phyloP scores from a whole-genome alignment of 495 filamentous ascomycete genomes.

The Lasiosphaeriaceae sp. region DNA sequence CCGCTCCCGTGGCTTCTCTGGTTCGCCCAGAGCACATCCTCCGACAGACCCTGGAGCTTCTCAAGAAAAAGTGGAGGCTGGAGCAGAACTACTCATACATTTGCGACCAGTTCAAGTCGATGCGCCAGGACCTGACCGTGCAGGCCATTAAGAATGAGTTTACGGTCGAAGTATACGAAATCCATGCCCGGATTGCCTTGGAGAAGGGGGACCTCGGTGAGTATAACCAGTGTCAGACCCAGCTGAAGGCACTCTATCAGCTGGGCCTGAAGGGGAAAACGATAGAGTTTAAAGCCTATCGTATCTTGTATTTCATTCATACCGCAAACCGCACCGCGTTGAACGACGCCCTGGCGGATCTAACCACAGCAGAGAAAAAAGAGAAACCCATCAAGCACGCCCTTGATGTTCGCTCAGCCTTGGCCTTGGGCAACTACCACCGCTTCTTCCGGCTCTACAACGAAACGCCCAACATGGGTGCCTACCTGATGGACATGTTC shows the following conservation, averaged over 20 bases:
- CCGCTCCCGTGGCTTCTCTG: constrained; percentile 76
- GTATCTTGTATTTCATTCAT: constrained; percentile 99
- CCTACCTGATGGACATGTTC: constrained; percentile 99
- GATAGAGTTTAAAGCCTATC: constrained; percentile 97
- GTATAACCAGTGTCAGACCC: constrained; percentile 99
- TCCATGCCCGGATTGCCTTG: constrained; percentile 93
- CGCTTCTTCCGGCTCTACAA: constrained; percentile 94
- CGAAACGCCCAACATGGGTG: constrained; percentile 94
- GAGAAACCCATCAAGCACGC: constrained; percentile 84
- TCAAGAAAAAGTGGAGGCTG: constrained; percentile 91
- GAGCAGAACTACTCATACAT: constrained; percentile 96
- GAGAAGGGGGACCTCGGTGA: constrained; percentile 99
- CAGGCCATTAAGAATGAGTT: constrained; percentile 95
- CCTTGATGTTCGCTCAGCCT: constrained; percentile 80
- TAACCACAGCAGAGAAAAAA: constrained; percentile 93
- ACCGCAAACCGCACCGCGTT: constrained; percentile 97
- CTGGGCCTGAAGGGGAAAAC: constrained; percentile 84
- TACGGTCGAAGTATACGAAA: constrained; percentile 93
- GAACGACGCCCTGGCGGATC: constrained; percentile 95
- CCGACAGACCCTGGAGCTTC: constrained; percentile 74
- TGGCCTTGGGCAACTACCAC: constrained; percentile 94
- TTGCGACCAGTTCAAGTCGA: constrained; percentile 98
- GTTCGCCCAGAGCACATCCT: constrained; percentile 84
- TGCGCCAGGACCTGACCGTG: constrained; percentile 96
- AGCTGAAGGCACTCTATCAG: constrained; percentile 85